Conservation (phyloP, 2,329 filamentous ascomycete genomes). For the Apiospora koreana region DNA sequence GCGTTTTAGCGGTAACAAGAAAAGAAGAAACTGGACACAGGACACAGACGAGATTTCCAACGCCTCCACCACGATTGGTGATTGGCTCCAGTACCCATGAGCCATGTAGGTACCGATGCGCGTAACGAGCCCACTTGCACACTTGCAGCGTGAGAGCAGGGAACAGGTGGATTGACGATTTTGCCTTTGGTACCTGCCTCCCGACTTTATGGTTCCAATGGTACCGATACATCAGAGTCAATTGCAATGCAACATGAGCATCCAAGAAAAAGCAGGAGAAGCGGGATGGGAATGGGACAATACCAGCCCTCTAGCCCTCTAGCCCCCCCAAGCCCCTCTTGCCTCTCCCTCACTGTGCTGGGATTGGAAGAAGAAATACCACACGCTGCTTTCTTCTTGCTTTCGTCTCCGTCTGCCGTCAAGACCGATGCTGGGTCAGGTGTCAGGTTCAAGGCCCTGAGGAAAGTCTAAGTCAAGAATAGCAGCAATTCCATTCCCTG, state of each 20-base stretch:
- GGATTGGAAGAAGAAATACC: too few relatives aligned
- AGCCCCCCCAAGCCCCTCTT: neutral
- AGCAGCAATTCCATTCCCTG: neutral
- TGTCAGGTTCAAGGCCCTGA: too few relatives aligned
- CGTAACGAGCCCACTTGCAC: neutral
- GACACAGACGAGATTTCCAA: neutral
- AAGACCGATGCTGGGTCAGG: too few relatives aligned
- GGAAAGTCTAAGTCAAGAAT: neutral
- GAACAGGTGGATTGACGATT: neutral
- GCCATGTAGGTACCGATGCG: conserved; percentile 6
- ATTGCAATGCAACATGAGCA: neutral
- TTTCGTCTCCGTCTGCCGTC: too few relatives aligned
- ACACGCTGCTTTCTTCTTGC: too few relatives aligned
- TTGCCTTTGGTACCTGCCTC: conserved; percentile 1
- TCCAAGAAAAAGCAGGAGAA: neutral
- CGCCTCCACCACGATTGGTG: neutral
- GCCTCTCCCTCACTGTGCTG: neutral
- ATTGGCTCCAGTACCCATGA: neutral
- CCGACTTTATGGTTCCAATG: neutral
- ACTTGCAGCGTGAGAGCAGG: neutral
- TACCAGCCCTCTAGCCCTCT: neutral
- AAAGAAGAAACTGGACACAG: neutral
- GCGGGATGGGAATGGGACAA: neutral
- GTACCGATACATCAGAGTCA: neutral
- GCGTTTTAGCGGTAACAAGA: conserved; percentile 3